Conservation (phyloP, 768 basidiomycete genomes). For the Leccinum uliginosum region DNA sequence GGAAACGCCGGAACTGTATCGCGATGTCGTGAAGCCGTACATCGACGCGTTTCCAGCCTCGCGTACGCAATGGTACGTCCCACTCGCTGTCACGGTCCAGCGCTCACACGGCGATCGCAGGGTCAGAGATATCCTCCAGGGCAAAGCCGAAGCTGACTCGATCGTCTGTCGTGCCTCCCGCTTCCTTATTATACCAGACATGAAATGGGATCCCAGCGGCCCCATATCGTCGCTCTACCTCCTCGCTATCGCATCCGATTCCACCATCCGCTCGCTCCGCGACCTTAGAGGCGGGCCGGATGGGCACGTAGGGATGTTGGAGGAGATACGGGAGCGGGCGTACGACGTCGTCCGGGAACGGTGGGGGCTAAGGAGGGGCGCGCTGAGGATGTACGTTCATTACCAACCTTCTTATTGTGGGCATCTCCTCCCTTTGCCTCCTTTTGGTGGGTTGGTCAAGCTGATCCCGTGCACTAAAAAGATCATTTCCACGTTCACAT, state of each 20-base stretch:
- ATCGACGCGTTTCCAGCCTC: constrained; percentile 69
- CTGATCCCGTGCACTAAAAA: constrained; percentile 36
- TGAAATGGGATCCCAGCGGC: constrained; percentile 94
- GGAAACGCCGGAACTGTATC: constrained; percentile 81
- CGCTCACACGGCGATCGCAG: constrained; percentile 47
- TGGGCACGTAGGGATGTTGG: constrained; percentile 63
- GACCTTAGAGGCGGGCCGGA: constrained; percentile 51
- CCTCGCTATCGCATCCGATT: constrained; percentile 65
- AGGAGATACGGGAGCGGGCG: constrained; percentile 57
- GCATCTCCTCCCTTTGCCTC: constrained; percentile 26
- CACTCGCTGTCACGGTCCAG: too few relatives aligned
- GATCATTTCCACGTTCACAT: constrained; percentile 96
- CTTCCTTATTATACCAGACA: constrained; percentile 86
- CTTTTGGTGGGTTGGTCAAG: not conserved
- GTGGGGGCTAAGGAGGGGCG: constrained; percentile 62
- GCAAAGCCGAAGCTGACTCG: constrained; percentile 69
- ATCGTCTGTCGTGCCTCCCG: constrained; percentile 59
- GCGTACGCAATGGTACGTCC: constrained; percentile 74
- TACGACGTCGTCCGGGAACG: constrained; percentile 47
- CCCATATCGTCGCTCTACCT: constrained; percentile 70
- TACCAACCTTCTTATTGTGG: constrained; percentile 96
- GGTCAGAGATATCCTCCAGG: constrained; percentile 81
- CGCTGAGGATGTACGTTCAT: constrained; percentile 80
- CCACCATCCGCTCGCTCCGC: constrained; percentile 64
- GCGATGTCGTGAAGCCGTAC: constrained; percentile 67